phyloP scores from a whole-genome alignment of 1,284 basidiomycete species.

The Leccinum ponderosum region DNA sequence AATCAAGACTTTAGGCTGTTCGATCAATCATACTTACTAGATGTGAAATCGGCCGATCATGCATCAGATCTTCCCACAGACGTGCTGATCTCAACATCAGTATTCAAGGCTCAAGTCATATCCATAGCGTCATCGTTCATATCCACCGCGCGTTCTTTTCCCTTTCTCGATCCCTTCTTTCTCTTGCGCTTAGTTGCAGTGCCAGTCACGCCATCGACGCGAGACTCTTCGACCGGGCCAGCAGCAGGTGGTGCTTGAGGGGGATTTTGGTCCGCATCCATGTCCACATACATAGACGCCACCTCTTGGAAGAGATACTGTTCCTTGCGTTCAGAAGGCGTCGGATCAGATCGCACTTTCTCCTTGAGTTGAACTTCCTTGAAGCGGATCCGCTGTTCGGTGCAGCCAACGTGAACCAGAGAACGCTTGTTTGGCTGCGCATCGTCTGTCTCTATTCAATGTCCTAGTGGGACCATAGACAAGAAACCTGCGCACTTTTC shows the following conservation, averaged over 20 bases:
- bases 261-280: neutral
- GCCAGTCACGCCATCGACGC: neutral
- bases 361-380: conserved; percentile 33
- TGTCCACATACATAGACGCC: conserved; percentile 23
- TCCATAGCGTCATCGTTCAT: conserved; percentile 21
- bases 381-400: conserved; percentile 65
- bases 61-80: neutral
- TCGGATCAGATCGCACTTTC: conserved; percentile 16
- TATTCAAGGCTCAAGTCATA: conserved; percentile 4
- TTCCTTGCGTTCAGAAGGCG: conserved; percentile 3
- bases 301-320: conserved; percentile 20
- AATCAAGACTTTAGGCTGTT: too few species aligned
- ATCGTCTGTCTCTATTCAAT: conserved; percentile 33
- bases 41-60: neutral
- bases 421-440: conserved; percentile 47
- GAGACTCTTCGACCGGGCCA: neutral
- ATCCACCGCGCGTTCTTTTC: conserved; percentile 30
- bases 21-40: too few species aligned
- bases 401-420: conserved; percentile 53
- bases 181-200: conserved; percentile 13
- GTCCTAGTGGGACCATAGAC: conserved; percentile 44
- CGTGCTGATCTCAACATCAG: neutral
- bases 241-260: neutral
- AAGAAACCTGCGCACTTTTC: conserved; percentile 42
- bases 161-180: conserved; percentile 22